Base-by-base conservation (phyloP, 139 green algal species). In the Picochlorum sp. region DNA sequence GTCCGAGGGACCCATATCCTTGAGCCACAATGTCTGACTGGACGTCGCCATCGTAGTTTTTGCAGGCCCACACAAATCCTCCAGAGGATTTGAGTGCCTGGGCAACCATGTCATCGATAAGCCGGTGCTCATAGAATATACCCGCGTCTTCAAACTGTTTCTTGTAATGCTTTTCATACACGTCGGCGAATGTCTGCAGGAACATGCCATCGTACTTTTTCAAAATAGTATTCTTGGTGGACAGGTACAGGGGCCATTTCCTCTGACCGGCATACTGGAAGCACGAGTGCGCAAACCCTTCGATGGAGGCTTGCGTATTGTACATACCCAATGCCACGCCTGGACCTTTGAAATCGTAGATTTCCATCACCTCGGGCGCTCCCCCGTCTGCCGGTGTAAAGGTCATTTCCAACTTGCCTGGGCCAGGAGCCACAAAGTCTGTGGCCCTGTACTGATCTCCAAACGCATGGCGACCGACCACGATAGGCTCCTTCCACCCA, bases 51-150 rank as follows among this genome's bases (percentile, higher is more conserved):
- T 66, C 61, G 21, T 66, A 66, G n/a, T 66, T 66, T 79, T 98
- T 98, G 81, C 86, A 96, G 1, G 92, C 92, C 92, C 90, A 97
- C 61, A 98, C 88, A 81, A 96, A 97, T 61, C 90, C 92, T 47
- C 92, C 92, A 38, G 68, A 77, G 20, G 70, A 88, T 80, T 98
- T 98, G 45, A 98, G 78, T n/a, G 77, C 77, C 77, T 96, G 76
- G 1, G 92, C 92, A 7, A 97, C 91, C 92, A 97, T 97, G 85
- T 97, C 92, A 67, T 97, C 91, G 54, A 98, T 98, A 30, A 98
- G 83, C 44, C 92, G 80, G 81, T 97, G 92, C 84, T 97, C 86
- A 68, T 97, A 97, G 83, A 85, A 97, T 65, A 97, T 96, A 44
- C 84, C 86, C 13, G 65, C 57, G 49, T 65, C 84, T 82, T 96